Percentiles rank a stretch among this genome's conserved stretches.
These are phyloP conservation scores for Trichoderma arundinaceum DNA, from an alignment of 2,329 filamentous ascomycete species.

Conservation along the genomic window DNA sequence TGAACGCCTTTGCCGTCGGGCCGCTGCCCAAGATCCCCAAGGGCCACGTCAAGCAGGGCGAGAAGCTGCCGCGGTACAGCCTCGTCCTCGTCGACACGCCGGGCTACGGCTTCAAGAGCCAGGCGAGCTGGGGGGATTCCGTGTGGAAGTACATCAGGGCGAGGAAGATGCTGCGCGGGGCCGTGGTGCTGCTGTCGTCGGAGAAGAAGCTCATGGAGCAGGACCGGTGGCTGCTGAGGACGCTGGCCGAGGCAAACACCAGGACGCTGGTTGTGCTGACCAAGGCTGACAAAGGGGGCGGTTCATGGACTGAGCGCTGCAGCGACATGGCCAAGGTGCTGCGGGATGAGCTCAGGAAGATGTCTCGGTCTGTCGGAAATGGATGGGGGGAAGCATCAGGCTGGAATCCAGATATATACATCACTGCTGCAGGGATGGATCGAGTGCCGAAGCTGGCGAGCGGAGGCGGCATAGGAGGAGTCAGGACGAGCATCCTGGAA, in stretches of 20 bases:
- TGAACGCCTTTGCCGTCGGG: slow-evolving; percentile 64
- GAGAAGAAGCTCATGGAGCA: slow-evolving; percentile 57
- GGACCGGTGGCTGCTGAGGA: slow-evolving; percentile 54
- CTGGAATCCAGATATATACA: slow-evolving; percentile 43
- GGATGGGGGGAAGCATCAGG: slow-evolving; percentile 42
- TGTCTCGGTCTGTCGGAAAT: slow-evolving; percentile 36
- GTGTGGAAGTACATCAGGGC: slow-evolving; percentile 57
- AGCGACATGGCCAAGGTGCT: slow-evolving; percentile 38
- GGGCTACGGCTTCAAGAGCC: slow-evolving; percentile 56
- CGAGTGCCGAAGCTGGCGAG: slow-evolving; percentile 41
- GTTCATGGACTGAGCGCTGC: slow-evolving; percentile 41
- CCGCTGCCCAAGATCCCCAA: slow-evolving; percentile 43
- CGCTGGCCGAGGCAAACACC: slow-evolving; percentile 53
- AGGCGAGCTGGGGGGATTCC: slow-evolving; percentile 57
- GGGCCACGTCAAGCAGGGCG: slow-evolving; percentile 42
- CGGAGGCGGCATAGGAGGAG: slow-evolving; percentile 49
- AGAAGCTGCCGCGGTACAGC: slow-evolving; percentile 52
- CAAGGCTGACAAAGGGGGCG: slow-evolving; percentile 59
- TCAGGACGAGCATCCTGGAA: slow-evolving; percentile 48
- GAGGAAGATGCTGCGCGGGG: slow-evolving; percentile 56
- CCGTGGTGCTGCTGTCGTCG: slow-evolving; percentile 59
- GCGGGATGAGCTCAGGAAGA: slow-evolving; percentile 38
- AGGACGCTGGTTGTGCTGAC: slow-evolving; percentile 59
- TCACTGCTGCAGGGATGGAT: slow-evolving; percentile 49
- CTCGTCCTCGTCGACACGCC: slow-evolving; percentile 59